Base-by-base conservation (phyloP, 805 yeast species). In the Sugiyamaella smithiae region DNA sequence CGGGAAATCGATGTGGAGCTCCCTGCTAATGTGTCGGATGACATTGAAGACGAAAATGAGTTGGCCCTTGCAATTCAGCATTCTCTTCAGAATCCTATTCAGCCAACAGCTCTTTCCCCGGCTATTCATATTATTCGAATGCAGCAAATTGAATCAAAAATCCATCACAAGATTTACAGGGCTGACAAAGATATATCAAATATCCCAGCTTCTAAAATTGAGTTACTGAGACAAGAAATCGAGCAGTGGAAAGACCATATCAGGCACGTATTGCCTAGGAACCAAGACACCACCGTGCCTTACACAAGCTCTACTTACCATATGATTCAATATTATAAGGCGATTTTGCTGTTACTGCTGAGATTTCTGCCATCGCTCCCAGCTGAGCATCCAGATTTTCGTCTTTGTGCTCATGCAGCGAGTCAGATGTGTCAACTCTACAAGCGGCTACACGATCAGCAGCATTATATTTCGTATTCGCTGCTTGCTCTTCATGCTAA, bases 91-190 rank as follows among this genome's bases (percentile, higher is more conserved):
- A 19, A 19, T 16, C 46, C 35, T 9, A 31, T 31, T 24, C 38
- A 23, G 16, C 32, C 25, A 4, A 40, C 20, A 59, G 65, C n/a
- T 64, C 64, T 37, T 79, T 80, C 52, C 7, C 29, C 43, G 2
- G 75, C 80, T 48, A 78, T 79, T 59, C 84, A 80, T 62, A 73
- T 79, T 2, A 70, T 80, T 49, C 75, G 72, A 53, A 65, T 80
- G 24, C 69, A 81, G 25, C 48, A 37, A 4, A 44, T 44, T 5
- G 48, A 44, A 22, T 29, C 40, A 8, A 40, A 26, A n/a, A 25
- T 44, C 14, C 48, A 44, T 12, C 40, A 35, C 7, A 23, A 12
- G 19, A 22, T 44, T 9, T 44, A 46, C 16, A 31, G 49, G 12
- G 49, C 29, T 22, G 49, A 46, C 38, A 26, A 31, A 24, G 40